Evolutionary conservation across 805 yeast species (phyloP), one percentile per base, ranked within the genome.

Genomic region (Scheffersomyces coipomensis): DNA sequence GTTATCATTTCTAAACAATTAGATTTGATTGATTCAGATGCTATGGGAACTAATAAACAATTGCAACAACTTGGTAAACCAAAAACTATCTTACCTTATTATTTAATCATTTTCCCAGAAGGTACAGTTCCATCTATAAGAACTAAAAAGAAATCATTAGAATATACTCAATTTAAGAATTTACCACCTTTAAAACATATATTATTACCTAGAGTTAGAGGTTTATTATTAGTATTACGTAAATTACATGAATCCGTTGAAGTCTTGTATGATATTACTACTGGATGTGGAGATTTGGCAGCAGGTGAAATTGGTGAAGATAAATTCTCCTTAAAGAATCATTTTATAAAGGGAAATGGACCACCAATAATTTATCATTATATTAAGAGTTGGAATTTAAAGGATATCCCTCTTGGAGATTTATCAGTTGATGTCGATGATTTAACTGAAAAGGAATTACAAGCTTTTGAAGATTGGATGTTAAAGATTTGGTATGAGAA

Each of bases 101-200:
- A 84, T 72, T 59, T 93, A 33, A 63, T 90, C 17, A 60, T 93
- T 19, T 93, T 85, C 63, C 99, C 99, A 1, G 99, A 93, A 60
- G 99, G 99, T 4, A 93, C 99, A 0, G 93, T 88, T 42, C 64
- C 85, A 39, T 81, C 93, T 27, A 71, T 70, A 4, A 74, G 78
- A 43, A 88, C 96, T 2, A 71, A 78, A 34, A 63, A 51, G 3
- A 76, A 77, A 42, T 79, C 90, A 7, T 69, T 67, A 13, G 68
- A 57, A 6, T 93, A 68, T 61, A 84, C 88, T 16, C 62, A 58
- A 5, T 76, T 81, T 46, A 55, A 71, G 18, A 73, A 70, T 4
- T 66, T 65, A 25, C 70, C 76, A 6, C 66, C 72, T 1, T 69
- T 83, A 47, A 69, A 74, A 29, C 81, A 88, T 56, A 79, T 86